phyloP scores from a whole-genome alignment of 1,284 basidiomycete species.

The Cryptococcus sp. region DNA sequence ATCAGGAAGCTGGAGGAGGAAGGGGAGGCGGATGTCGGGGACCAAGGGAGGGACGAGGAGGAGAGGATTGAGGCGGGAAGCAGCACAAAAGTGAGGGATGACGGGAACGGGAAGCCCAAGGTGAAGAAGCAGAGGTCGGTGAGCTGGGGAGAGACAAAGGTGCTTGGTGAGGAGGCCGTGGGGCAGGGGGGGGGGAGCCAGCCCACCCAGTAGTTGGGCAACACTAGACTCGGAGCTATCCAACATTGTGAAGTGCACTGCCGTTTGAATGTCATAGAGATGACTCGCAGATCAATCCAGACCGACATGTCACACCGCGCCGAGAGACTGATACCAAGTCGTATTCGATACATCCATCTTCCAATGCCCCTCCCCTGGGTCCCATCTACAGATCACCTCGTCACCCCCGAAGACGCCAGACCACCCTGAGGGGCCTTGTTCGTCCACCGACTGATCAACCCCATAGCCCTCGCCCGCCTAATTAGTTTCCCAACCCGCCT shows the following conservation, averaged over 20 bases:
- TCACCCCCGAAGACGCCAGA: not conserved
- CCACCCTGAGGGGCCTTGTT: constrained; percentile 24
- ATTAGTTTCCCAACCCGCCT: constrained; percentile 81
- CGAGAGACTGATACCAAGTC: not conserved
- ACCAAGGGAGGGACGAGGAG: constrained; percentile 27
- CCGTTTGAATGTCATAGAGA: too few relatives aligned
- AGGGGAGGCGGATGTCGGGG: constrained; percentile 21
- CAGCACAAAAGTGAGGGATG: not conserved
- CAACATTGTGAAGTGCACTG: not conserved
- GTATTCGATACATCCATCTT: not conserved
- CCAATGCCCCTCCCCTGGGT: not conserved
- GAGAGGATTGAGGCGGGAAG: constrained; percentile 9
- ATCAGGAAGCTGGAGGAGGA: constrained; percentile 46
- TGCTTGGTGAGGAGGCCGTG: constrained; percentile 33
- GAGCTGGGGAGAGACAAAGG: constrained; percentile 46
- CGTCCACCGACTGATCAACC: constrained; percentile 63
- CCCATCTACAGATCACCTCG: not conserved
- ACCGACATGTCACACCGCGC: not conserved
- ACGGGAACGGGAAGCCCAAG: constrained; percentile 7
- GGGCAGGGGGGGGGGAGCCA: not conserved
- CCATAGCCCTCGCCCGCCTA: constrained; percentile 88
- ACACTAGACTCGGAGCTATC: not conserved
- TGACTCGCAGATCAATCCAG: not conserved
- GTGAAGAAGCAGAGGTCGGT: constrained; percentile 33
- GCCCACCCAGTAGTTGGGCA: not conserved